Base-by-base conservation (phyloP, 2,329 filamentous ascomycete genomes). In the Scytalidium lignicola region DNA sequence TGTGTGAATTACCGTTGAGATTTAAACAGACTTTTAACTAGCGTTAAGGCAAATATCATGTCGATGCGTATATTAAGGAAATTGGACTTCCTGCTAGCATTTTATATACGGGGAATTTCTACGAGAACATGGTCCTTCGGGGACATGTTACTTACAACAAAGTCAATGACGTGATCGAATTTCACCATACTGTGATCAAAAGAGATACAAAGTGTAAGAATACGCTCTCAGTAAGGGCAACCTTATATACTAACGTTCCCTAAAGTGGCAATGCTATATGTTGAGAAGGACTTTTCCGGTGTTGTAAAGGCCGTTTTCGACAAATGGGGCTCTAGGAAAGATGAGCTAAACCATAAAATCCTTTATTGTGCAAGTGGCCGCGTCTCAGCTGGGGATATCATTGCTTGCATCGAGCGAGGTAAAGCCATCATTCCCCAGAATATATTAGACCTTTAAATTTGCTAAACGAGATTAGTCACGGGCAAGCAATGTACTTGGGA, bases 71-170 rank as follows among this genome's bases (percentile, higher is more conserved):
- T 23, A 58, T 59, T 18, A 44, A 47, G 5, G 51, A 54, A 46
- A 44, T 49, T n/a, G 49, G 51, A n/a, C 45, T 58, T 43, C 49
- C 57, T 23, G 55, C 47, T 3, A 43, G 46, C 15, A 55, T 58
- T 22, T 39, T 59, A 21, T 55, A 49, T 29, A 59, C 57, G 7
- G 57, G 55, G 8, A 59, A 54, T 48, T 51, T 51, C 43, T 51
- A 51, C 29, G 48, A 51, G 28, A 51, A 51, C 20, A 43, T 47
- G 44, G 22, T 47, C 26, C 41, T 51, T 13, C 44, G 48, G n/a
- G 26, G 41, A 40, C 26, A 51, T 20, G 44, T 37, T 23, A 20
- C 42, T 5, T 51, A 51, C 43, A 28, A 51, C 41, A 47, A 47
- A 28, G 48, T 2, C 15, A 28, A 17, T 4, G 48, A 51, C 28